These are phyloP conservation scores for Peronospora belbahrii DNA, from an alignment of 352 stramenopile species.

Conservation along the genomic window DNA sequence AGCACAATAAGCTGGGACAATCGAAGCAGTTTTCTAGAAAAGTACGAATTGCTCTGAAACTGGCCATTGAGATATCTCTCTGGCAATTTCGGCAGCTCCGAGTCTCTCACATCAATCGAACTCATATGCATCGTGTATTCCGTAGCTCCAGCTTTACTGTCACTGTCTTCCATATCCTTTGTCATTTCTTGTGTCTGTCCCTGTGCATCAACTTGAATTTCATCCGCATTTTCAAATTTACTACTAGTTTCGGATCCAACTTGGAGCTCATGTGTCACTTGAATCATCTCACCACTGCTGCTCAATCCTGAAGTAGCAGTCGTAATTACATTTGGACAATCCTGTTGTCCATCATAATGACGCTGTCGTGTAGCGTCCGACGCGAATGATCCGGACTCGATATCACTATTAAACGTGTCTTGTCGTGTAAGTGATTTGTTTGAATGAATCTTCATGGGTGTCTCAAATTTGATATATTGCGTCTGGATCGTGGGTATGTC, in stretches of 20 bases:
- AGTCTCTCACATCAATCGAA: slow-evolving; percentile 22
- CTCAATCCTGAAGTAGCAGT: too few relatives aligned
- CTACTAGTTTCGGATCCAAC: too few relatives aligned
- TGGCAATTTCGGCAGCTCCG: slow-evolving; percentile 26
- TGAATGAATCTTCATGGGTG: slow-evolving; percentile 24
- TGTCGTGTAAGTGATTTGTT: slow-evolving; percentile 19
- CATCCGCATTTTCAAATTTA: slow-evolving; percentile 11
- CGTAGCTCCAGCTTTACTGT: slow-evolving; percentile 15
- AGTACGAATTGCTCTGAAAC: slow-evolving; percentile 81
- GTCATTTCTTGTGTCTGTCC: slow-evolving; percentile 3
- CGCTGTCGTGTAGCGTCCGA: too few relatives aligned
- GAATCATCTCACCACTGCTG: too few relatives aligned
- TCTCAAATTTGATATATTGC: slow-evolving; percentile 33
- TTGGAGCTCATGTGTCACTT: too few relatives aligned
- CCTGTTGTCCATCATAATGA: too few relatives aligned
- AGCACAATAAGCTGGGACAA: slow-evolving; percentile 54
- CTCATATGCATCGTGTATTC: slow-evolving; percentile 32
- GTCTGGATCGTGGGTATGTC: too few relatives aligned
- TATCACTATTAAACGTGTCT: slow-evolving; percentile 37
- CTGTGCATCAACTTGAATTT: background rate
- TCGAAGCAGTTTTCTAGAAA: slow-evolving; percentile 50
- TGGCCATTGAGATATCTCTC: slow-evolving; percentile 39
- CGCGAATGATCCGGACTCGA: slow-evolving; percentile 8
- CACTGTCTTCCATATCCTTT: slow-evolving; percentile 11
- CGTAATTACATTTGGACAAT: background rate